A percentile compares a stretch with the other conserved stretches of the same genome.
phyloP scores from a whole-genome alignment of 345 rosid genomes.

The Rhodomyrtus tomentosa region DNA sequence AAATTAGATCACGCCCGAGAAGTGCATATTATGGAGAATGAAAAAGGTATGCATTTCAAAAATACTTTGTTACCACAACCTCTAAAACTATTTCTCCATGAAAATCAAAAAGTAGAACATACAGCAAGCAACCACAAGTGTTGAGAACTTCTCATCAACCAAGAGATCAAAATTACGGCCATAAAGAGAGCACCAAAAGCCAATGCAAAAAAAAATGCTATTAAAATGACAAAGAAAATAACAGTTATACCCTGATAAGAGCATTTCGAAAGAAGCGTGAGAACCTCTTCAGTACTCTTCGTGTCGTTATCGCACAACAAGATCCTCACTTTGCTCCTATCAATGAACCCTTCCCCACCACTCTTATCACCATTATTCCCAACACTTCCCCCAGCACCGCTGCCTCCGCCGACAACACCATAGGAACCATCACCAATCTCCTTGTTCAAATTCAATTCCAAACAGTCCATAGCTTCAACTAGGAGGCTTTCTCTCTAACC shows the following conservation, averaged over 20 bases:
- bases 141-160: neutral
- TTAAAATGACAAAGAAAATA: neutral
- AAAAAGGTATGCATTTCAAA: neutral
- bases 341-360: conserved; percentile 79
- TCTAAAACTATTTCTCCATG: neutral
- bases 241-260: conserved; percentile 74
- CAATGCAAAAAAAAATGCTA: neutral
- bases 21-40: neutral
- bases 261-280: conserved; percentile 70
- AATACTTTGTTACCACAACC: neutral
- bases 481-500: neutral
- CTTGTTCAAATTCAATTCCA: conserved; percentile 47
- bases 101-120: neutral
- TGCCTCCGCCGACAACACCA: neutral
- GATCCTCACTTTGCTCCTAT: conserved; percentile 96
- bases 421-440: conserved; percentile 10
- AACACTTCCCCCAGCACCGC: conserved; percentile 4
- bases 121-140: neutral
- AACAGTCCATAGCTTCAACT: conserved; percentile 26
- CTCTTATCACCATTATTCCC: conserved; percentile 14
- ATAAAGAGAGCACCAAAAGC: neutral
- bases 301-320: conserved; percentile 85
- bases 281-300: conserved; percentile 63
- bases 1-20: neutral
- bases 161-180: neutral